A percentile compares a stretch with the other conserved stretches of the same genome.
phyloP scores from a whole-genome alignment of 1,139 yeast genomes.

The Candida sp. region DNA sequence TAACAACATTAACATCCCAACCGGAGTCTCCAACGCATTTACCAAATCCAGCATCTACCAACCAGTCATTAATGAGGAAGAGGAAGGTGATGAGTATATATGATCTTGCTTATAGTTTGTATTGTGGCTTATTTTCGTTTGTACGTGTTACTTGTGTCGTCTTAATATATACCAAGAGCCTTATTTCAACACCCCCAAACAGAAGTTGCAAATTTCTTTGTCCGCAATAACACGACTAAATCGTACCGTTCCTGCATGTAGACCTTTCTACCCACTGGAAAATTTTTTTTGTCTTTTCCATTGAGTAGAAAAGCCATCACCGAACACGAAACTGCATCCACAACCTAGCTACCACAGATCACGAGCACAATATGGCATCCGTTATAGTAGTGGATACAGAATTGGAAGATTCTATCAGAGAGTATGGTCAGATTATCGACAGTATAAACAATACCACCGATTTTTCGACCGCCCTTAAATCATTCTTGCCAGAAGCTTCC shows the following conservation, averaged over 20 bases:
- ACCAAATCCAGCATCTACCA: slow-evolving; percentile 18
- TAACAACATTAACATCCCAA: neutral
- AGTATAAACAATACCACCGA: slow-evolving; percentile 29
- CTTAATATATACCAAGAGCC: neutral
- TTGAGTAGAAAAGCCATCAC: neutral
- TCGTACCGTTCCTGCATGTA: slow-evolving; percentile 6
- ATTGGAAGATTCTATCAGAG: slow-evolving; percentile 44
- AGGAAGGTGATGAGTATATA: slow-evolving; percentile 21
- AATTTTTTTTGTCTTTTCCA: slow-evolving; percentile 7
- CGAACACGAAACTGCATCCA: neutral
- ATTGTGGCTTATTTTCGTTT: neutral
- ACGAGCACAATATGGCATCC: slow-evolving; percentile 31
- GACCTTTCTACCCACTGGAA: slow-evolving; percentile 5
- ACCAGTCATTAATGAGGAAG: slow-evolving; percentile 32
- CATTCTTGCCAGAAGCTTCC: slow-evolving; percentile 25
- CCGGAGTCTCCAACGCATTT: neutral
- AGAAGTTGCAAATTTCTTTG: neutral
- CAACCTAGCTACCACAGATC: neutral
- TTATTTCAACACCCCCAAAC: neutral
- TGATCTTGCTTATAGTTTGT: neutral
- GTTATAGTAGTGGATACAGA: slow-evolving; percentile 53
- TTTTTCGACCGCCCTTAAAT: slow-evolving; percentile 31
- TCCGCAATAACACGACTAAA: neutral
- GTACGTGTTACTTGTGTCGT: neutral
- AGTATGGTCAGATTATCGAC: slow-evolving; percentile 46